Percentiles rank a stretch among this genome's conserved stretches.
These are phyloP conservation scores for Grosmannia clavigera DNA, from an alignment of 2,329 filamentous ascomycete genomes.

Conservation along the genomic window DNA sequence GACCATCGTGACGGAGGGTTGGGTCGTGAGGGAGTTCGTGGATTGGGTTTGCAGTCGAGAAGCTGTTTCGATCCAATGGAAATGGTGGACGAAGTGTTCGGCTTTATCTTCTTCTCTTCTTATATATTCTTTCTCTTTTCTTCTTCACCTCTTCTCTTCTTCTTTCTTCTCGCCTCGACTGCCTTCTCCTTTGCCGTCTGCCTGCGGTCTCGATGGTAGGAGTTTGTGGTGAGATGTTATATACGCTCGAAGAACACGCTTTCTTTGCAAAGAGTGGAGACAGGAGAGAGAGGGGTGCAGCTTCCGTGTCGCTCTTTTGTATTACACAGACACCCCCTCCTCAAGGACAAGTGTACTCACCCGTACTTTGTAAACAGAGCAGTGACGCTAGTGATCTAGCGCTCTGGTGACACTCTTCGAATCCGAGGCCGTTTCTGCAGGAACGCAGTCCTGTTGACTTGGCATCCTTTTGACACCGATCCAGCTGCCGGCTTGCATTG, in stretches of 20 bases:
- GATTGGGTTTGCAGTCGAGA: too few species aligned
- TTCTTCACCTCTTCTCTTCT: background rate
- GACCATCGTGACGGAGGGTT: slow-evolving; percentile 10
- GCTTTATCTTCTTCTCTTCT: background rate
- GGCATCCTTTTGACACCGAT: too few species aligned
- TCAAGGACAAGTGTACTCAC: too few species aligned
- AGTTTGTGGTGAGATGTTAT: too few species aligned
- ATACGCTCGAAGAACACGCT: background rate
- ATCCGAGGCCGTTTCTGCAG: background rate
- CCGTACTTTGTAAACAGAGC: background rate
- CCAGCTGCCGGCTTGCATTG: too few species aligned
- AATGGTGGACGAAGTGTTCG: too few species aligned
- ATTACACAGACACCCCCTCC: background rate
- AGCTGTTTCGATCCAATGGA: too few species aligned
- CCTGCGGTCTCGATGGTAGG: background rate
- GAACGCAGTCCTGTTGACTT: background rate
- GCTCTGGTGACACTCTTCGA: background rate
- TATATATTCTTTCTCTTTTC: background rate
- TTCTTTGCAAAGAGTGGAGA: background rate
- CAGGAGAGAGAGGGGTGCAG: background rate
- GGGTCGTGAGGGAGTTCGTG: background rate
- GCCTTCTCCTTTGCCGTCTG: background rate
- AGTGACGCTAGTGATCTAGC: background rate
- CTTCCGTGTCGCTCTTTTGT: background rate
- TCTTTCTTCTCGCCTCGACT: background rate